phyloP scores from a whole-genome alignment of 2,329 filamentous ascomycete genomes.

The Trichoderma atrobrunneum region DNA sequence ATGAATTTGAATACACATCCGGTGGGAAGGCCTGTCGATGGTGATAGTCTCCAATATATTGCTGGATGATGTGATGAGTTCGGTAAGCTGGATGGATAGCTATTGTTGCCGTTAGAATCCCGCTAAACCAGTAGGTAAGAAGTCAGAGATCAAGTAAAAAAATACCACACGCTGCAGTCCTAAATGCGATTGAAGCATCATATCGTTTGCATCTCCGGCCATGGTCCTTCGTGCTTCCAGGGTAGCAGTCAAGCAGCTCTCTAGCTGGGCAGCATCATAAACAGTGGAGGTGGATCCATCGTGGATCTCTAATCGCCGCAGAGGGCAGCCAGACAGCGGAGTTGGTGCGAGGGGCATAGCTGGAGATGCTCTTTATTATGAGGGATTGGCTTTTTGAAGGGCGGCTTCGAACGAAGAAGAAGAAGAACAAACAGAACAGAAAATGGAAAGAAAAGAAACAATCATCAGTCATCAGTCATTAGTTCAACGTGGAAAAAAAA shows the following conservation, averaged over 20 bases:
- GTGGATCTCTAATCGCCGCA: conserved; percentile 31
- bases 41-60: conserved; percentile 23
- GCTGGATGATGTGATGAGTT: conserved; percentile 24
- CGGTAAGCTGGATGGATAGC: conserved; percentile 32
- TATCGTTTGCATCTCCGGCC: conserved; percentile 2
- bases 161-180: conserved; percentile 29
- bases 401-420: neutral
- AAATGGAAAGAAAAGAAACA: neutral
- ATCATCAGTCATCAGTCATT: neutral
- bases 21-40: conserved; percentile 22
- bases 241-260: conserved; percentile 28
- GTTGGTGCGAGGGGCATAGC: conserved; percentile 30
- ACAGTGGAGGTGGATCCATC: conserved; percentile 23
- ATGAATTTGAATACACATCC: conserved; percentile 29
- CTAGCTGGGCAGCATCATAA: conserved; percentile 25
- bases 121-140: neutral
- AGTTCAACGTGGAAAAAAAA: neutral
- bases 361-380: neutral
- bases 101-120: conserved; percentile 13
- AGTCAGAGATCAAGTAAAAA: neutral
- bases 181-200: conserved; percentile 30
- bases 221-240: conserved; percentile 28
- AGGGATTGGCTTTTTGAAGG: neutral
- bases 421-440: neutral
- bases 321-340: conserved; percentile 32